Base-by-base conservation (phyloP, 495 filamentous ascomycete species). In the Neurospora sp. region DNA sequence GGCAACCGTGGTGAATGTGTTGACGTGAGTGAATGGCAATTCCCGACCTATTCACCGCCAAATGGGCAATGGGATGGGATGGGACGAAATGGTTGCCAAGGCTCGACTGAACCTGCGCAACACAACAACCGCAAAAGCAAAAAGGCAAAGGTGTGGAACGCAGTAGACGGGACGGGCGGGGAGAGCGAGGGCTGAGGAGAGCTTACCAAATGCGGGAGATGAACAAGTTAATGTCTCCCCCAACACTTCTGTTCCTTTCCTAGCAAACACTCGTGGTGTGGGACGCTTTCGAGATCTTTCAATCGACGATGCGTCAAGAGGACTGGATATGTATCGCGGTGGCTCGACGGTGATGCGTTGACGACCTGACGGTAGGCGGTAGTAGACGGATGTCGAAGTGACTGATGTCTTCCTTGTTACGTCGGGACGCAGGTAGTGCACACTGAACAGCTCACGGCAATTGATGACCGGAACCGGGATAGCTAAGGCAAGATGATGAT, bases 191-290 rank as follows among this genome's bases (percentile, higher is more conserved):
- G 37, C 70, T 69, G 73, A 70, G 70, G 69, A 73, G 72, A 74
- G 81, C 92, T 90, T 92, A 93, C 92, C 90, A 85, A 88, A 82
- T 85, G 86, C 85, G 89, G 92, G 94, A 97, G 94, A 97, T 92
- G 87, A 92, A 97, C 94, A 97, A 98, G 78, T 90, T 83, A 98
- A 98, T 97, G 94, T 93, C 91, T 97, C 94, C 93, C 94, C 93
- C 90, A 84, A 82, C 81, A 83, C 75, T 79, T 78, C 78, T 84
- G 82, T 81, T 81, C 81, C 69, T 74, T 78, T 76, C 77, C 70
- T 73, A 46, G 69, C 75, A 78, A 77, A 72, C 78, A 75, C 76
- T 76, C 72, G 75, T 44, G 31, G 40, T 41, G 12, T 71, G 70
- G 20, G 46, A 74, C 20, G 70, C 72, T 59, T 59, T 74, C 75